Percentiles rank a stretch among this genome's conserved stretches.
phyloP scores from a whole-genome alignment of 1,284 basidiomycete species.

The Fistulina hepatica region DNA sequence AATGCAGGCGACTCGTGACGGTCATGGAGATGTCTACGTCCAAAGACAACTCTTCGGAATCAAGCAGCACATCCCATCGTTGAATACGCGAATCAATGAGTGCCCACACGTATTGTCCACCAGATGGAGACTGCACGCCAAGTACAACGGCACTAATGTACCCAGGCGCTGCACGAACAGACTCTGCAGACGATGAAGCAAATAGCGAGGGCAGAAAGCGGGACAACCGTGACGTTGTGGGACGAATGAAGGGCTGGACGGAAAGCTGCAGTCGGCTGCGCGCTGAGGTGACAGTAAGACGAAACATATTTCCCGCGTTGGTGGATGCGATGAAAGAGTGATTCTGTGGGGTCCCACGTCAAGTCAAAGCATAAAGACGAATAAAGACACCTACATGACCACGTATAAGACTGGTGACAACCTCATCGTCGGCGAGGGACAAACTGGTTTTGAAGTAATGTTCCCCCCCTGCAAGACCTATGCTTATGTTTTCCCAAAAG shows the following conservation, averaged over 20 bases:
- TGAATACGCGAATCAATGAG: slow-evolving; percentile 57
- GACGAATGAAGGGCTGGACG: slow-evolving; percentile 45
- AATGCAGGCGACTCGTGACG: slow-evolving; percentile 33
- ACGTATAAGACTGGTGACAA: slow-evolving; percentile 52
- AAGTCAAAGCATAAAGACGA: slow-evolving; percentile 1
- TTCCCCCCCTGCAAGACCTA: slow-evolving; percentile 71
- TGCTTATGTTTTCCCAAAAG: slow-evolving; percentile 74
- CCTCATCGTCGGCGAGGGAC: slow-evolving; percentile 45
- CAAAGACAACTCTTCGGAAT: slow-evolving; percentile 51
- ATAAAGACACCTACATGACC: slow-evolving; percentile 39
- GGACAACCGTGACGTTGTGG: slow-evolving; percentile 20
- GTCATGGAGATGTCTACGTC: slow-evolving; percentile 40
- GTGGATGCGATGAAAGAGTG: slow-evolving; percentile 62
- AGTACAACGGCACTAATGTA: slow-evolving; percentile 53
- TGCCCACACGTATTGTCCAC: slow-evolving; percentile 47
- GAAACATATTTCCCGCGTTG: slow-evolving; percentile 53
- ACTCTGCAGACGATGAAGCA: slow-evolving; percentile 17
- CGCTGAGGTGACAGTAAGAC: slow-evolving; percentile 49
- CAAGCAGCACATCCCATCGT: slow-evolving; percentile 51
- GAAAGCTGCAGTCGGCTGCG: slow-evolving; percentile 56
- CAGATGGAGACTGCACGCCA: slow-evolving; percentile 28
- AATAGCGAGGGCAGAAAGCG: slow-evolving; percentile 35
- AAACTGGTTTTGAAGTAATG: slow-evolving; percentile 45
- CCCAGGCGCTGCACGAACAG: slow-evolving; percentile 30
- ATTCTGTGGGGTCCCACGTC: slow-evolving; percentile 28